A percentile compares a stretch with the other conserved stretches of the same genome.
phyloP scores from a whole-genome alignment of 345 rosid species.

The Syzygium aqueum region DNA sequence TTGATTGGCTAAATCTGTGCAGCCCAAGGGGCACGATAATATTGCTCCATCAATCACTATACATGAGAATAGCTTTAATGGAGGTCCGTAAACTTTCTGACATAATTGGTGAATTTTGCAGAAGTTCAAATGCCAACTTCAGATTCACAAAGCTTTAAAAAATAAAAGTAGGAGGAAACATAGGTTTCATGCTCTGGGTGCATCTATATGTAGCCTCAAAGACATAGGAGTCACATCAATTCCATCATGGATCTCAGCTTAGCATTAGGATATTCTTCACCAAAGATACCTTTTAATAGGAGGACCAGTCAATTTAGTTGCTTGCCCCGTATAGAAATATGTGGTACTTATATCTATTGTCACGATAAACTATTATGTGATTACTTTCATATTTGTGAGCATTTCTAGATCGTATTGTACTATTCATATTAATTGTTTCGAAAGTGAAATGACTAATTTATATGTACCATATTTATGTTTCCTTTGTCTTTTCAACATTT shows the following conservation, averaged over 20 bases:
- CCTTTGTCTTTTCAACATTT: too few species aligned
- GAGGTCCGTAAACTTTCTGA: neutral
- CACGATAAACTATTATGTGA: neutral
- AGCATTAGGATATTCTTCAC: neutral
- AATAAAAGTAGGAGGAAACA: neutral
- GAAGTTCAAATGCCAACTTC: neutral
- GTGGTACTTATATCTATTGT: neutral
- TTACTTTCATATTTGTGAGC: too few species aligned
- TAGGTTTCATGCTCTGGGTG: neutral
- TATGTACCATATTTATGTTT: too few species aligned
- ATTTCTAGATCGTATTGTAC: too few species aligned
- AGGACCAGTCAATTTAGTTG: neutral
- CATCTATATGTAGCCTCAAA: neutral
- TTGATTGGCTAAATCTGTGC: neutral
- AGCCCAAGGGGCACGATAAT: neutral
- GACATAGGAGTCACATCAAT: neutral
- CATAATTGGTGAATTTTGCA: neutral
- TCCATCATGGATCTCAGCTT: neutral
- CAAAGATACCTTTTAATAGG: neutral
- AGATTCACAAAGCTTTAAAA: neutral
- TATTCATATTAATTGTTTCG: too few species aligned
- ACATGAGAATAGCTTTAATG: neutral
- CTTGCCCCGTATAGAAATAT: neutral
- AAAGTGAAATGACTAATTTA: too few species aligned
- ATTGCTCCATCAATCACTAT: neutral